These are phyloP conservation scores for Penicillium sp. DNA, from an alignment of 2,329 filamentous ascomycete genomes.

Conservation along the genomic window DNA sequence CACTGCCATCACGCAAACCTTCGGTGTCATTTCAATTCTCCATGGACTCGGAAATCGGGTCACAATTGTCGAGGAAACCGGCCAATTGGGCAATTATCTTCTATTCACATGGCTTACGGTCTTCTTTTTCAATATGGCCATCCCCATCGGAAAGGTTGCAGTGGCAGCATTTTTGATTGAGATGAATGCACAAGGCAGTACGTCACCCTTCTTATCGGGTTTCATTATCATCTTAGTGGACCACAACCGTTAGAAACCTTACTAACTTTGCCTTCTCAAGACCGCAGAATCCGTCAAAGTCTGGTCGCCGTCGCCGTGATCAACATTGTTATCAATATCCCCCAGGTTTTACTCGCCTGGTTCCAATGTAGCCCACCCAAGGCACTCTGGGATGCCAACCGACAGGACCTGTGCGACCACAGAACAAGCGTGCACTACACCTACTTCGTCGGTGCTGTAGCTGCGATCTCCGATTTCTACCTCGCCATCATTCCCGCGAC, in stretches of 20 bases:
- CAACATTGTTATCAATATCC: slow-evolving; percentile 21
- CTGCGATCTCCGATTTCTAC: slow-evolving; percentile 21
- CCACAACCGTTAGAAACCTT: background rate
- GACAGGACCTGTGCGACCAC: slow-evolving; percentile 16
- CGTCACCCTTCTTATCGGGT: background rate
- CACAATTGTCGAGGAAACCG: slow-evolving; percentile 7
- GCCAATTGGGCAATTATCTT: slow-evolving; percentile 19
- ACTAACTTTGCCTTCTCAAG: background rate
- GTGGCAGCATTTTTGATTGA: slow-evolving; percentile 23
- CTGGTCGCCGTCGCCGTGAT: slow-evolving; percentile 14
- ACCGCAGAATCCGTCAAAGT: slow-evolving; percentile 19
- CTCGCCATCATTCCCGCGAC: slow-evolving; percentile 19
- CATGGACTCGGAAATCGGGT: slow-evolving; percentile 23
- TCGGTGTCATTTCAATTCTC: slow-evolving; percentile 17
- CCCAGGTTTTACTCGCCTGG: slow-evolving; percentile 19
- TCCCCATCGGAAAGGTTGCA: slow-evolving; percentile 22
- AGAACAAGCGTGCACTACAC: slow-evolving; percentile 19
- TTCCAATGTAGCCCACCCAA: slow-evolving; percentile 18
- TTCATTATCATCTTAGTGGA: background rate
- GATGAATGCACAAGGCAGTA: slow-evolving; percentile 23
- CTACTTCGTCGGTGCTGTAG: slow-evolving; percentile 20
- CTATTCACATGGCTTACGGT: slow-evolving; percentile 23
- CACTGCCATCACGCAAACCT: slow-evolving; percentile 18
- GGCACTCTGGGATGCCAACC: slow-evolving; percentile 19
- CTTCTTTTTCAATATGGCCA: slow-evolving; percentile 24